Base-by-base conservation (phyloP, 176 grass and related monocot genomes). In the Pontederia crassipes region DNA sequence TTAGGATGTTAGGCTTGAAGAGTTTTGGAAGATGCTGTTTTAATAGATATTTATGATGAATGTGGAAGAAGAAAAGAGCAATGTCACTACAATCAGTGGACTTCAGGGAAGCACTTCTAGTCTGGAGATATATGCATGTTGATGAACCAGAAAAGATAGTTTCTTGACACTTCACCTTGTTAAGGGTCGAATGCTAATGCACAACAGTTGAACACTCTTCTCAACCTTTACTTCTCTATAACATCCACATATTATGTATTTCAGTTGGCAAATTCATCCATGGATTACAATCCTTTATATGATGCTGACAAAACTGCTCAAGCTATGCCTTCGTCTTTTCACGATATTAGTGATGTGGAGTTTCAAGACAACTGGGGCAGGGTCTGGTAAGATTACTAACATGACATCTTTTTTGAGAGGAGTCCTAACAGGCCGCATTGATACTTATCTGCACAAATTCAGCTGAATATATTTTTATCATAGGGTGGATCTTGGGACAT, bases 331-430 rank as follows among this genome's bases (percentile, higher is more conserved):
- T 96, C 91, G 66, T 90, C 91, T 67, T 90, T 96, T 75, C 91
- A 96, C 59, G 86, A 96, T 69, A 90, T 90, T 59, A 77, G 81
- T 29, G 73, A 90, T 75, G 57, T 97, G 0, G 78, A 96, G 67
- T 96, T 96, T 68, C 92, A 96, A 78, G 92, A 90, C 20, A 90
- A 74, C 69, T 90, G 83, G 92, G 86, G 50, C 54, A 85, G 86
- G 73, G 80, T 96, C 69, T 82, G 86, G 92, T 90, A 74, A 13
- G 69, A 45, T 32, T 29, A 14, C 12, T 8, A 14, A 61, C 58
- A 61, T 35, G 28, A 8, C 28, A 15, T 28, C 4, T 29, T 12
- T 13, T 14, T 24, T 12, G 7, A n/a, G n/a, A n/a, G n/a, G n/a
- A n/a, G n/a, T n/a, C n/a, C n/a, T n/a, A n/a, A n/a, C n/a, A n/a